Evolutionary conservation across 257 asterid species (phyloP).

Genomic region (Ilex asprella): DNA sequence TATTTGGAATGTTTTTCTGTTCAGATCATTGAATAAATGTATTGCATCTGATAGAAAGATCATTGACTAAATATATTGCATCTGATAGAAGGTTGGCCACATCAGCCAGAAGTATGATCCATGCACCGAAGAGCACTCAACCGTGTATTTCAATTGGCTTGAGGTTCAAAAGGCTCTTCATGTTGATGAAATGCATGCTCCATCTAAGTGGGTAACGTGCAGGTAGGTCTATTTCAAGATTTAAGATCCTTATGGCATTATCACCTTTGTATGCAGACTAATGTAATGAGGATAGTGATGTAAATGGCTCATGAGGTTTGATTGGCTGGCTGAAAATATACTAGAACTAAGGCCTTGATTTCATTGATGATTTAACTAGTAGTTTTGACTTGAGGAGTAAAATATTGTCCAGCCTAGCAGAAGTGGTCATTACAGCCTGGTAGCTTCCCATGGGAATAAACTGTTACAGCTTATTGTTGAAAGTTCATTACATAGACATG

Average conservation of each 20-base stretch:
- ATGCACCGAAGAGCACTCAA: constrained; percentile 82
- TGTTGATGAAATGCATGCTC: constrained; percentile 39
- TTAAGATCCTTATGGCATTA: neutral
- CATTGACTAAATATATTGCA: constrained; percentile 12
- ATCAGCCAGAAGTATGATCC: constrained; percentile 79
- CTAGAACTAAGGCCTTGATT: too few relatives aligned
- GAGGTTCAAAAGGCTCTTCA: constrained; percentile 94
- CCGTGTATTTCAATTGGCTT: constrained; percentile 78
- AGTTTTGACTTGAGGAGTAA: too few relatives aligned
- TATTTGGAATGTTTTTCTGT: neutral
- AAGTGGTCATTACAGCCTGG: too few relatives aligned
- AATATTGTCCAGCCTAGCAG: too few relatives aligned
- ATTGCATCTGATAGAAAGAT: constrained; percentile 29
- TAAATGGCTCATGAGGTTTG: neutral
- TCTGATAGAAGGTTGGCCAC: constrained; percentile 42
- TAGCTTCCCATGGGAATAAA: too few relatives aligned
- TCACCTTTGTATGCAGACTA: neutral
- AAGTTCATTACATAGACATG: too few relatives aligned
- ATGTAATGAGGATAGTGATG: constrained; percentile 1
- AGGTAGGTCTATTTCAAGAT: constrained; percentile 34
- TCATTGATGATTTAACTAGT: too few relatives aligned
- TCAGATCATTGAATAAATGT: constrained; percentile 10
- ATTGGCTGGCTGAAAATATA: neutral
- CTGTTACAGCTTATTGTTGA: too few relatives aligned
- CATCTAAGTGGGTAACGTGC: constrained; percentile 73